Base-by-base conservation (phyloP, 2,329 filamentous ascomycete species). In the Ceratocystis destructans region DNA sequence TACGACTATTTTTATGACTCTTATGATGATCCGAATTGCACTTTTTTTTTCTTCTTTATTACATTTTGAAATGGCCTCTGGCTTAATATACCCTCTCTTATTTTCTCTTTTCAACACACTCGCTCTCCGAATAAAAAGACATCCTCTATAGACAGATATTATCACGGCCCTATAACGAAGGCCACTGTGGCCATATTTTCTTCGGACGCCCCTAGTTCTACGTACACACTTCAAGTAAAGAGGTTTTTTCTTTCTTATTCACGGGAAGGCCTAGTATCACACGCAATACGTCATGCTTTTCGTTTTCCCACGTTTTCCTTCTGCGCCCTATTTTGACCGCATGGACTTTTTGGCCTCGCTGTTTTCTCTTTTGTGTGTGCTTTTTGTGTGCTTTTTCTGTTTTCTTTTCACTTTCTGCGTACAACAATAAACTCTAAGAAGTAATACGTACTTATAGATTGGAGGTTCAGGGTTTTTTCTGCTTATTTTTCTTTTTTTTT, bases 1-100 rank as follows among this genome's bases (percentile, higher is more conserved):
- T 59, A 64, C 45, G 64, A 65, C 64, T 59, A 65, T 59, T 65
- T 22, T 65, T 65, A 65, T 61, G 64, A 65, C 53, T 46, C 25
- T 59, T 59, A 65, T 44, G 64, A 65, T 50, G 46, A 31, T 48
- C 41, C 64, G 53, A 57, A 20, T 50, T 28, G 45, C 33, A 59
- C 17, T 63, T 44, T 63, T 48, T 64, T 33, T 37, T 44, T 44
- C 6, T 28, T 41, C 33, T 57, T 44, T 61, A 65, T 48, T 65
- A n/a, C 41, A 48, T 25, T 28, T 22, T 4, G 3, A 31, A 7
- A 63, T 48, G 44, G 31, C 61, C 46, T 50, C 7, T 25, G 22
- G 37, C 61, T n/a, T 44, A 53, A 17, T 25, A 55, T 64, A 50
- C 17, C 46, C 48, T 17, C 12, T 12, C 20, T 61, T 22, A 59